These are phyloP conservation scores for Aspergillus oerlinghausenensis DNA, from an alignment of 2,329 filamentous ascomycete genomes.

Conservation along the genomic window DNA sequence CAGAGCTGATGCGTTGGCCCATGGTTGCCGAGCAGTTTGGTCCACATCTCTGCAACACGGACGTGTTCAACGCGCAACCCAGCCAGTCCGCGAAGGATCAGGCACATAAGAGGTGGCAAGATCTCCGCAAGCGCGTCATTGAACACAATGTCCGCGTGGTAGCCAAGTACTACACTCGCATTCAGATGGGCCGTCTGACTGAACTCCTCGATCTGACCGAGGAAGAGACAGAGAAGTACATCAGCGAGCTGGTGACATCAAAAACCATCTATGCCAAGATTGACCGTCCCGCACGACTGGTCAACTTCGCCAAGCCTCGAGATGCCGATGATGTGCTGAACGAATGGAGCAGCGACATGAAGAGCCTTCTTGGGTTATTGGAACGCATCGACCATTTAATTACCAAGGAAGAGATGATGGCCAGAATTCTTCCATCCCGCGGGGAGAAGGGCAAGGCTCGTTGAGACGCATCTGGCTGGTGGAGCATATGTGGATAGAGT, in stretches of 20 bases:
- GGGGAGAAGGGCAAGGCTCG: constrained; percentile 36
- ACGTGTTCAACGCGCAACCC: constrained; percentile 72
- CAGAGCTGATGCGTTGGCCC: constrained; percentile 98
- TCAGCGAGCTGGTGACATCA: constrained; percentile 90
- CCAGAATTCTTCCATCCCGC: constrained; percentile 70
- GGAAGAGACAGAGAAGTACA: constrained; percentile 98
- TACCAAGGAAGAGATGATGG: constrained; percentile 99
- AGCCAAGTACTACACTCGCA: constrained; percentile 97
- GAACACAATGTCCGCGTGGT: constrained; percentile 98
- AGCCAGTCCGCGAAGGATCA: constrained; percentile 69
- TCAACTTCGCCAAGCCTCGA: constrained; percentile 90
- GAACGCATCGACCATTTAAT: constrained; percentile 97
- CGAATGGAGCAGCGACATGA: constrained; percentile 98
- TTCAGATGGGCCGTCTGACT: constrained; percentile 85
- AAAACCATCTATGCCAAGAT: constrained; percentile 99
- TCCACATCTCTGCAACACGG: constrained; percentile 78
- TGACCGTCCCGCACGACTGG: constrained; percentile 83
- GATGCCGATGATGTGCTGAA: constrained; percentile 96
- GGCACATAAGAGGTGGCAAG: constrained; percentile 81
- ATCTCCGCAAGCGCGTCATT: constrained; percentile 95
- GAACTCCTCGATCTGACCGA: constrained; percentile 86
- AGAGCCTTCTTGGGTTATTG: constrained; percentile 76
- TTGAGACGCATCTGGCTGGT: constrained; percentile 14
- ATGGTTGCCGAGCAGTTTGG: constrained; percentile 86
- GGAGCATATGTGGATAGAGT: constrained; percentile 4